Percentiles rank a stretch among this genome's conserved stretches.
Conservation (phyloP, 1,139 yeast genomes). For the Candida pseudoviswanathii region DNA sequence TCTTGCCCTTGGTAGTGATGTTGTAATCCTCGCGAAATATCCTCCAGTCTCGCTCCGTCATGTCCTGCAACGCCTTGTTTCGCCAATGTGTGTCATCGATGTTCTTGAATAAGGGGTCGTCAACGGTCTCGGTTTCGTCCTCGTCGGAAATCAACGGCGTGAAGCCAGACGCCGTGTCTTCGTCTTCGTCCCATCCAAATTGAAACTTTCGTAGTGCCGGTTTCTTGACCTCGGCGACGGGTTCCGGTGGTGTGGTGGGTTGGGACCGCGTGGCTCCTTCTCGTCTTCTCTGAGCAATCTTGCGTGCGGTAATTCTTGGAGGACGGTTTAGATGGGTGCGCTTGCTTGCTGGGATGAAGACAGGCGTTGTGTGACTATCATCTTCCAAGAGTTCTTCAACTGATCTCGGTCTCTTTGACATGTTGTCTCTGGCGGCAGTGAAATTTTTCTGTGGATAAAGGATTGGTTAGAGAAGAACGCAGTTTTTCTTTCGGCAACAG, state of each 20-base stretch:
- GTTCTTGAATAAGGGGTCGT: constrained; percentile 15
- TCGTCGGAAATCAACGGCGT: constrained; percentile 40
- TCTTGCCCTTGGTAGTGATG: constrained; percentile 61
- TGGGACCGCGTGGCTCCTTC: constrained; percentile 7
- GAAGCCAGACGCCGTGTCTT: constrained; percentile 58
- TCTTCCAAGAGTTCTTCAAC: constrained; percentile 45
- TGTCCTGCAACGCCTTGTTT: constrained; percentile 58
- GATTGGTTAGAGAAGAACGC: neutral
- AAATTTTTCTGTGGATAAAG: neutral
- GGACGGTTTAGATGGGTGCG: constrained; percentile 33
- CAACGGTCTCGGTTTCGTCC: constrained; percentile 20
- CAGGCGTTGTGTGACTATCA: constrained; percentile 30
- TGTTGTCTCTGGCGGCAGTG: constrained; percentile 2
- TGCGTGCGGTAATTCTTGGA: neutral
- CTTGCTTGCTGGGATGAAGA: constrained; percentile 51
- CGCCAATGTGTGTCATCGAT: constrained; percentile 63
- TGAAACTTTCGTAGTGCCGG: constrained; percentile 36
- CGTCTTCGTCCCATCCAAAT: constrained; percentile 71
- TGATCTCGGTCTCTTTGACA: constrained; percentile 38
- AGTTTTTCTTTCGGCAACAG: neutral
- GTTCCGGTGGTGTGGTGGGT: constrained; percentile 7
- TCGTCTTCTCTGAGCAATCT: neutral
- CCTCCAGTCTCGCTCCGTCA: constrained; percentile 90
- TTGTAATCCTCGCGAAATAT: constrained; percentile 78
- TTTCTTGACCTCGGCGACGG: constrained; percentile 11